Conservation (phyloP, 139 green algal genomes). For the Tetradesmus obliquus region DNA sequence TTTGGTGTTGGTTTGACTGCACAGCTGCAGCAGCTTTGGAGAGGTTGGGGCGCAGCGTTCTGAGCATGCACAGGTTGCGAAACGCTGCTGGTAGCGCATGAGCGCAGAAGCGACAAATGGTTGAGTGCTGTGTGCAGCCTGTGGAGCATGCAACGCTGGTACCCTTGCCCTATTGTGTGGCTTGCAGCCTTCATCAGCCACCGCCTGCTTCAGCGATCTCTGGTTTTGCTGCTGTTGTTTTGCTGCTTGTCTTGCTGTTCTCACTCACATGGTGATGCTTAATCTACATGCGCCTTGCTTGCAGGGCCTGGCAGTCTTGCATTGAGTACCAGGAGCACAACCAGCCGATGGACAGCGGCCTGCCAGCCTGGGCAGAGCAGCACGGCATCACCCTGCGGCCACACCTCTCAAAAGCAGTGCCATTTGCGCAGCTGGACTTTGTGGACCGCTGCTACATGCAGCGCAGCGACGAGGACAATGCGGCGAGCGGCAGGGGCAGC, state of each 20-base stretch:
- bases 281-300: too few relatives aligned
- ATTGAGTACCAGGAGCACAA: neutral
- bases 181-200: neutral
- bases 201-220: too few relatives aligned
- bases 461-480: neutral
- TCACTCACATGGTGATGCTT: neutral
- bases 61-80: too few relatives aligned
- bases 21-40: neutral
- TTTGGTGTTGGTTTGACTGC: too few relatives aligned
- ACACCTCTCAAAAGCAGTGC: constrained; percentile 4
- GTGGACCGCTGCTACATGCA: constrained; percentile 12
- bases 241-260: too few relatives aligned
- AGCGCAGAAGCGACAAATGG: too few relatives aligned
- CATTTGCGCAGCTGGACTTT: neutral
- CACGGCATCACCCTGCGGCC: neutral
- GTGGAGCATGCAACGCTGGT: too few relatives aligned
- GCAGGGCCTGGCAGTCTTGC: neutral
- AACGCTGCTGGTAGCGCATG: too few relatives aligned
- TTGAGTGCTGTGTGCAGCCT: too few relatives aligned
- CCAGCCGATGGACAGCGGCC: neutral
- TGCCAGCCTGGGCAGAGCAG: neutral
- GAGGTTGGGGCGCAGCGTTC: neutral
- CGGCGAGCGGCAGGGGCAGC: neutral
- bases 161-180: neutral
- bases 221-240: too few relatives aligned